A percentile compares a stretch with the other conserved stretches of the same genome.
phyloP scores from a whole-genome alignment of 208 protist genomes.

The Porcisia hertigi region DNA sequence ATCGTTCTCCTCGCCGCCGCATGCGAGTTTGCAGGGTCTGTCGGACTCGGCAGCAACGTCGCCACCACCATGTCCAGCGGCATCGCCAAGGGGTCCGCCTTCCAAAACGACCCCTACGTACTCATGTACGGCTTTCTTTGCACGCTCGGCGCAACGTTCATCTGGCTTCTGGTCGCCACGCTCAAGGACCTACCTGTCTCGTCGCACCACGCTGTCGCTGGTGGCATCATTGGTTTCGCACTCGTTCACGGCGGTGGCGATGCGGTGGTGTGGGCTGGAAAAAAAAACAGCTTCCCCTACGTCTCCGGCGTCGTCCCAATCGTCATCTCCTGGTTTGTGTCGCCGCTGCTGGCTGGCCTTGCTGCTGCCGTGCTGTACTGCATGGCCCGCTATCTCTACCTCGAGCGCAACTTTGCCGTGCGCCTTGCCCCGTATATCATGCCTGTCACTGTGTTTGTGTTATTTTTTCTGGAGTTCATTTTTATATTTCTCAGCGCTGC shows the following conservation, averaged over 20 bases:
- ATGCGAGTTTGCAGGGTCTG: slow-evolving; percentile 75
- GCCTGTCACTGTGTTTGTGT: slow-evolving; percentile 46
- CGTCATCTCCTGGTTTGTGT: slow-evolving; percentile 65
- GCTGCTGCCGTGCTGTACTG: slow-evolving; percentile 44
- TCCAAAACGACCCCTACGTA: slow-evolving; percentile 60
- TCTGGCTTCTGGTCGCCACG: slow-evolving; percentile 62
- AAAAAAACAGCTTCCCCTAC: slow-evolving; percentile 49
- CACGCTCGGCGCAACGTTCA: slow-evolving; percentile 40
- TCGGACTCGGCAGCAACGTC: slow-evolving; percentile 59
- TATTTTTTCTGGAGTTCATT: slow-evolving; percentile 67
- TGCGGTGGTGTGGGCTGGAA: slow-evolving; percentile 52
- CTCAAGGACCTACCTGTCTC: slow-evolving; percentile 49
- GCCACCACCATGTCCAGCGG: slow-evolving; percentile 62
- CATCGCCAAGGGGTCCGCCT: slow-evolving; percentile 53
- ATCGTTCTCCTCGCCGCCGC: slow-evolving; percentile 74
- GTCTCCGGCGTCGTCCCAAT: slow-evolving; percentile 59
- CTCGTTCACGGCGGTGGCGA: slow-evolving; percentile 58
- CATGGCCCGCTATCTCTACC: slow-evolving; percentile 37
- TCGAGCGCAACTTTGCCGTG: slow-evolving; percentile 39
- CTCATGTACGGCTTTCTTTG: slow-evolving; percentile 81
- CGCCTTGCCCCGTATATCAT: slow-evolving; percentile 39
- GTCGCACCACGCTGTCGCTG: slow-evolving; percentile 63
- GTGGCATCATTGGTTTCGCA: slow-evolving; percentile 74
- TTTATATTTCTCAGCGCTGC: slow-evolving; percentile 75
- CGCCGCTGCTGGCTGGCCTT: slow-evolving; percentile 48